Base-by-base conservation (phyloP, 129 eudicot genomes). In the Centella asiatica region DNA sequence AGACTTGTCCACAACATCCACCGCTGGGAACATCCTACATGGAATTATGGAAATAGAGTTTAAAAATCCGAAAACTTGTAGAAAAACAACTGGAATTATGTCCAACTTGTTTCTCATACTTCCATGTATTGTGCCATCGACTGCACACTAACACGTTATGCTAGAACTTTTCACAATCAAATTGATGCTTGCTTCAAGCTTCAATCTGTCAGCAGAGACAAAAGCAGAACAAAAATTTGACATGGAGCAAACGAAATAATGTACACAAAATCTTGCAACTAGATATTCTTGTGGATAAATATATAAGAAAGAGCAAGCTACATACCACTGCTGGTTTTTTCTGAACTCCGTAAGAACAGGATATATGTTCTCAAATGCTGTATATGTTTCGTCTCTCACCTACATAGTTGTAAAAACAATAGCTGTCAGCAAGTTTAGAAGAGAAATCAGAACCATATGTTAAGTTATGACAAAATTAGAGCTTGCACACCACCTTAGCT, bases 271-370 rank as follows among this genome's bases (percentile, higher is more conserved):
- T 13, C 63, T 34, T 20, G 28, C 36, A 34, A 6, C 2, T 15
- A 4, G 19, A 48, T 0, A 5, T 19, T 48, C 11, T 24, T 60
- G 2, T 39, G n/a, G 15, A 36, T 12, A 22, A 2, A 22, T 26
- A 0, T 18, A 6, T 1, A 0, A 22, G 23, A 32, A 2, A 23
- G 42, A 22, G 4, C 5, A 24, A 12, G 0, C 0, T 8, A 1
- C 74, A 69, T 83, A 87, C 88, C 87, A 89, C 73, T 89, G 97
- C 74, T 85, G 95, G 57, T 80, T 87, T 77, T 82, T 89, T 74
- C 87, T 75, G 74, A 79, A 89, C 70, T 85, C 90, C 3, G 87
- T 85, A 48, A 89, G 80, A 26, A 89, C 97, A 0, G 97, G 97
- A 65, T 85, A 89, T 77, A 89, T 85, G 69, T 85, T 89, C 85